A percentile compares a stretch with the other conserved stretches of the same genome.
Conservation (phyloP, 768 basidiomycete genomes). For the Mycena metata region DNA sequence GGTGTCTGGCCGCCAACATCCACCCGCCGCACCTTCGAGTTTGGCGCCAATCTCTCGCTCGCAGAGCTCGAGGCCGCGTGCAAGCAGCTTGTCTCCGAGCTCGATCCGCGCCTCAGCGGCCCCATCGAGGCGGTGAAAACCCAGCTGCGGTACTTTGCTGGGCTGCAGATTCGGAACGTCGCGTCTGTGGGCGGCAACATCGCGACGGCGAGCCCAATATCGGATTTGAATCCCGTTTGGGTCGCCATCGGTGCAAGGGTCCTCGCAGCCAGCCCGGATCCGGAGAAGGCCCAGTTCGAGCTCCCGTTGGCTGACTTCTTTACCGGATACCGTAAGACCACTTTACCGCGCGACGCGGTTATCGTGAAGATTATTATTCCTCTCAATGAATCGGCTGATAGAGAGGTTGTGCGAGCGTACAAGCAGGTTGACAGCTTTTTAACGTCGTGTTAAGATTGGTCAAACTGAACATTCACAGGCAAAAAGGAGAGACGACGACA, state of each 20-base stretch:
- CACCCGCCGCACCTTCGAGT: conserved; percentile 34
- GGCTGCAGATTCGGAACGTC: conserved; percentile 38
- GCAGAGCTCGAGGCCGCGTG: conserved; percentile 33
- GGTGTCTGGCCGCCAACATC: conserved; percentile 33
- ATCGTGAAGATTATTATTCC: conserved; percentile 40
- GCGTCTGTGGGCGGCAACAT: conserved; percentile 39
- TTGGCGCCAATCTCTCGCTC: conserved; percentile 38
- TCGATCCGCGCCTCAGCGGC: conserved; percentile 32
- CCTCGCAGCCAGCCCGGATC: conserved; percentile 19
- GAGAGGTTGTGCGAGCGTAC: conserved; percentile 38
- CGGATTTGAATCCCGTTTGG: conserved; percentile 40
- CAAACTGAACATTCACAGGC: conserved; percentile 17
- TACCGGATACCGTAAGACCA: conserved; percentile 38
- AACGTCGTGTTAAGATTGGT: not conserved
- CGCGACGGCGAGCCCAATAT: conserved; percentile 38
- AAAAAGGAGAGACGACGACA: conserved; percentile 39
- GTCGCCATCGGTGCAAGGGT: conserved; percentile 34
- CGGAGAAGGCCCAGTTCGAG: conserved; percentile 23
- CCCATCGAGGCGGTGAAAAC: conserved; percentile 39
- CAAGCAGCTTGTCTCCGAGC: conserved; percentile 29
- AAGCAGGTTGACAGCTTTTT: conserved; percentile 31
- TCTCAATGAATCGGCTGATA: conserved; percentile 30
- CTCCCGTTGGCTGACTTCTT: conserved; percentile 36
- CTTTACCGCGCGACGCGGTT: conserved; percentile 34
- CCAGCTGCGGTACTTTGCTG: conserved; percentile 39